Evolutionary conservation across 2,329 filamentous ascomycete species (phyloP), one percentile per base, ranked within the genome.

Genomic region (Lachnellula suecica): DNA sequence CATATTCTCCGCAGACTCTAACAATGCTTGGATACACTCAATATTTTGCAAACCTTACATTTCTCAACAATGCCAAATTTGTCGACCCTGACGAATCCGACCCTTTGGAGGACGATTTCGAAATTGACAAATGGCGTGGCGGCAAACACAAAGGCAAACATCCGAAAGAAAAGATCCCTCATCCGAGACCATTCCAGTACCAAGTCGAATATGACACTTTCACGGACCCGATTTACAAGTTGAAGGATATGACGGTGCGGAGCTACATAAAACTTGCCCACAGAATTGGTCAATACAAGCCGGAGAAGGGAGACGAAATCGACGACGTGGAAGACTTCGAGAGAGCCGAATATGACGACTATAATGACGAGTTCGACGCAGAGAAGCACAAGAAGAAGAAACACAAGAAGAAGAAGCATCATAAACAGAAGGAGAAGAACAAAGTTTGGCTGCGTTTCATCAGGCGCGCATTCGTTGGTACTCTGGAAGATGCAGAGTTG

Each of bases 11-110:
- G 7, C 94, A 99, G 67, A 76, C 89, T 0, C 76, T 97, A 34
- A 89, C 90, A 0, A 76, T 92, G 56, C 78, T 87, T 3, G 84
- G 89, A 4, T 97, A 91, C 70, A 91, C 84, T 4, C 94, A 99
- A 65, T 97, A 95, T 70, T 97, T 84, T 70, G 91, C 93, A 55
- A 99, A 99, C 68, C 74, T 99, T n/a, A 97, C 93, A 0, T 74
- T 83, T 53, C 86, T 96, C 71, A 95, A 97, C 72, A 89, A 91
- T 62, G 82, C 60, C n/a, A 34, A 88, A 54, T 78, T 84, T 44
- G 65, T 70, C 2, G 53, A 53, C 5, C 37, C 49, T 40, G 51
- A 51, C 2, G 49, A 53, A 4, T 43, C 22, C 17, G 22, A 37
- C 15, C 5, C 34, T 22, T 31, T 19, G 34, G 62, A 60, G 17